Conservation (phyloP, 2,329 filamentous ascomycete species). For the Coniochaeta ligniaria region DNA sequence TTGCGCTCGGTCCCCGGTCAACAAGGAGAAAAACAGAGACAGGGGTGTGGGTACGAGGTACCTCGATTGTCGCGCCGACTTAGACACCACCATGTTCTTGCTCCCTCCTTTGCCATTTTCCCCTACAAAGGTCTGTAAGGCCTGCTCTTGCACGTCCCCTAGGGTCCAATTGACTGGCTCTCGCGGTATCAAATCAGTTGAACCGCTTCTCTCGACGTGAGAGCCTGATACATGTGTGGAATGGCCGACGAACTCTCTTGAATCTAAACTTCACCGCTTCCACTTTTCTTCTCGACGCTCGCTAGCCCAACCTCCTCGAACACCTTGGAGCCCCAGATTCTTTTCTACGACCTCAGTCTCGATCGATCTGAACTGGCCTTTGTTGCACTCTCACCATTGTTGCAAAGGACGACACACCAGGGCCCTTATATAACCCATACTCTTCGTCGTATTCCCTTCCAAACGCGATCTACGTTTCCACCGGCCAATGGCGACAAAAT, state of each 20-base stretch:
- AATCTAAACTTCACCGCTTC: neutral
- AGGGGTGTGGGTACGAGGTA: neutral
- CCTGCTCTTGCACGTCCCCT: neutral
- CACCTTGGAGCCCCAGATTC: neutral
- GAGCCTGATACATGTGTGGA: neutral
- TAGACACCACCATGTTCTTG: neutral
- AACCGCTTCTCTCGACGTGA: neutral
- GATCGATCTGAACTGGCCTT: neutral
- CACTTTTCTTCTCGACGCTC: neutral
- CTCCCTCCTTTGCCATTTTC: neutral
- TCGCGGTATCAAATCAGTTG: neutral
- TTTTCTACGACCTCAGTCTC: neutral
- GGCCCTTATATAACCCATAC: neutral
- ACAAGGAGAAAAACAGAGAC: neutral
- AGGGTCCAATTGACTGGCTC: neutral
- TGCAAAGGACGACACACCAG: neutral
- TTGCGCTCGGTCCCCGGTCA: neutral
- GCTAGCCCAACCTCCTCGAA: neutral
- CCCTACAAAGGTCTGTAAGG: neutral
- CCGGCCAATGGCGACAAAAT: slow-evolving; percentile 43
- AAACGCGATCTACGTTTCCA: neutral
- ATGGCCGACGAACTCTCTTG: neutral
- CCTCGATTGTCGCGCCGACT: neutral
- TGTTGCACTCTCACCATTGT: neutral
- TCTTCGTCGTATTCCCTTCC: neutral